A percentile compares a stretch with the other conserved stretches of the same genome.
phyloP scores from a whole-genome alignment of 2,329 filamentous ascomycete genomes.

The Exophiala mesophila region DNA sequence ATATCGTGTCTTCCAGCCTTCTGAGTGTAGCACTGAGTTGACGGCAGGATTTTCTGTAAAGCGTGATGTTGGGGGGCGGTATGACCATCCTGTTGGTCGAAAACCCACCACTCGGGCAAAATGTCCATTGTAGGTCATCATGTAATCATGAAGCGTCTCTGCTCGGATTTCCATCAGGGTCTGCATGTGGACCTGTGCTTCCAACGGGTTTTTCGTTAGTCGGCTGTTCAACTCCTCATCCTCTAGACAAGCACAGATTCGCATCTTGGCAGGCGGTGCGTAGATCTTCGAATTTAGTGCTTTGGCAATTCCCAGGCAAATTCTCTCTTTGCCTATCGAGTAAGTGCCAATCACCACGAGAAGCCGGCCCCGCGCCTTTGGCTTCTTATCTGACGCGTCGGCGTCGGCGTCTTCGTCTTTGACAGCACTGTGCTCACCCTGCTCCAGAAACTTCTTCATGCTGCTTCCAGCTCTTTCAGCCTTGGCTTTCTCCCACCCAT shows the following conservation, averaged over 20 bases:
- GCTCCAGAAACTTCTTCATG: slow-evolving; percentile 60
- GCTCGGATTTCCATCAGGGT: slow-evolving; percentile 89
- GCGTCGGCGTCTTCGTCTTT: slow-evolving; percentile 28
- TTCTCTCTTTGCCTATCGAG: slow-evolving; percentile 94
- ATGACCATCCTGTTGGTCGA: slow-evolving; percentile 90
- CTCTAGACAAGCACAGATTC: slow-evolving; percentile 77
- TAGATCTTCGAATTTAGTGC: slow-evolving; percentile 86
- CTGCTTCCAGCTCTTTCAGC: slow-evolving; percentile 50
- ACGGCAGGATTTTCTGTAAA: slow-evolving; percentile 60
- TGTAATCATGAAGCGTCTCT: slow-evolving; percentile 84
- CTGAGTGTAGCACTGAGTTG: slow-evolving; percentile 58
- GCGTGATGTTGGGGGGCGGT: slow-evolving; percentile 64
- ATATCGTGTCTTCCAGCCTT: slow-evolving; percentile 73
- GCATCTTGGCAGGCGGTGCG: slow-evolving; percentile 74
- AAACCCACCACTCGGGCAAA: slow-evolving; percentile 88
- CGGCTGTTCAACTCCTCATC: slow-evolving; percentile 73
- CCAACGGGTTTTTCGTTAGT: slow-evolving; percentile 72
- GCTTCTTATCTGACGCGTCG: slow-evolving; percentile 23
- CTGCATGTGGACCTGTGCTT: slow-evolving; percentile 97
- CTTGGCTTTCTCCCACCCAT: slow-evolving; percentile 55
- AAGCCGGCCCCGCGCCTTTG: slow-evolving; percentile 57
- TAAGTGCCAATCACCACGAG: slow-evolving; percentile 95
- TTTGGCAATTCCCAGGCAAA: slow-evolving; percentile 86
- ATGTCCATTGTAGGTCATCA: slow-evolving; percentile 70
- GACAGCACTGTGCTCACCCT: slow-evolving; percentile 36